A percentile compares a stretch with the other conserved stretches of the same genome.
These are phyloP conservation scores for Favolaschia claudopus DNA, from an alignment of 768 basidiomycete genomes.

Conservation along the genomic window DNA sequence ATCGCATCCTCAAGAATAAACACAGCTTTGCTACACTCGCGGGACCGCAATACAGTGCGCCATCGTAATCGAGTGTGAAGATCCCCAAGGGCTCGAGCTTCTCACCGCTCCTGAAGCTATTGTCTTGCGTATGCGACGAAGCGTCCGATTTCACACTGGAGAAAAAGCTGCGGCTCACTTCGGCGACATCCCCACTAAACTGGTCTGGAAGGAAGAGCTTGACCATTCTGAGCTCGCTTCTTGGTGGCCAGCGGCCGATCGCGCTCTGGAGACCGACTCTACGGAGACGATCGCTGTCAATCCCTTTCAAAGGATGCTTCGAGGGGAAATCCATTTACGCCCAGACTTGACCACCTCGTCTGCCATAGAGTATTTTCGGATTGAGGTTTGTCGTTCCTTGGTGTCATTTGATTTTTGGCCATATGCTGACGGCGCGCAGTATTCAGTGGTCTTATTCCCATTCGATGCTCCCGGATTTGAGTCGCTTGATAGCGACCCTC, in stretches of 20 bases:
- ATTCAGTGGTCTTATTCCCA: slow-evolving; percentile 46
- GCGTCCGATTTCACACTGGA: slow-evolving; percentile 29
- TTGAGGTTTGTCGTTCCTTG: slow-evolving; percentile 44
- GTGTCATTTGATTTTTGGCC: background rate
- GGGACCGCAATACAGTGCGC: slow-evolving; percentile 48
- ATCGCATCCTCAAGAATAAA: background rate
- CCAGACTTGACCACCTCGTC: slow-evolving; percentile 45
- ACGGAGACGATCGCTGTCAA: slow-evolving; percentile 9
- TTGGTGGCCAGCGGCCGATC: slow-evolving; percentile 42
- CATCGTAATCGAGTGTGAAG: slow-evolving; percentile 39
- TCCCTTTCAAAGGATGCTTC: slow-evolving; percentile 28
- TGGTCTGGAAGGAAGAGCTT: slow-evolving; percentile 34
- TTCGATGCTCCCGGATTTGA: slow-evolving; percentile 43
- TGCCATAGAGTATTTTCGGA: slow-evolving; percentile 45
- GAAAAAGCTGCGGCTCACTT: slow-evolving; percentile 12
- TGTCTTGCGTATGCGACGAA: slow-evolving; percentile 40
- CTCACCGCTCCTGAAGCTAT: slow-evolving; percentile 43
- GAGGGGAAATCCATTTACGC: slow-evolving; percentile 48
- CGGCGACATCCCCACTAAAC: slow-evolving; percentile 10
- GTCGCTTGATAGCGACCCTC: slow-evolving; percentile 30
- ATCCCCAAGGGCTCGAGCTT: slow-evolving; percentile 44
- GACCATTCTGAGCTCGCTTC: slow-evolving; percentile 38
- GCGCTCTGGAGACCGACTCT: slow-evolving; percentile 8
- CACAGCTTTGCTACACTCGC: slow-evolving; percentile 50
- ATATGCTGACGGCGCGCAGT: slow-evolving; percentile 34